phyloP scores from a whole-genome alignment of 108 stramenopile genomes.

The Pseudonitzschia delicatissima region DNA sequence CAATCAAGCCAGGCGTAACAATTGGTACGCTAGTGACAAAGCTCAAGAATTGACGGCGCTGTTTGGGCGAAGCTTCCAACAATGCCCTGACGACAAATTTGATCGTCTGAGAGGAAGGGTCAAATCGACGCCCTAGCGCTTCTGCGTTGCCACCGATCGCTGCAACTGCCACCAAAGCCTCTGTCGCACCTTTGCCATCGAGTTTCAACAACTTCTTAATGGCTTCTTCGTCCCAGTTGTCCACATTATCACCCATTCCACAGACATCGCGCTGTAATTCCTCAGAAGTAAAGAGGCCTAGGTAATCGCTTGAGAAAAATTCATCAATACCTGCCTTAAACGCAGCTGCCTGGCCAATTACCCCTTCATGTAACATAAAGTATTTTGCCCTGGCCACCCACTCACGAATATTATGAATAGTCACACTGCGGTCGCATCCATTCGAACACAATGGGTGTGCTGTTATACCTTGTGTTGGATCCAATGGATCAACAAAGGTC shows the following conservation, averaged over 20 bases:
- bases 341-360: constrained; percentile 37
- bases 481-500: constrained; percentile 53
- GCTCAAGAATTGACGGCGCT: constrained; percentile 45
- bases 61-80: constrained; percentile 39
- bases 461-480: constrained; percentile 37
- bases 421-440: constrained; percentile 29
- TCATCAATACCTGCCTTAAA: constrained; percentile 47
- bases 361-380: constrained; percentile 48
- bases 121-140: constrained; percentile 39
- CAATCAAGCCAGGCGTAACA: constrained; percentile 51
- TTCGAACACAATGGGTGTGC: constrained; percentile 38
- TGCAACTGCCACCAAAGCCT: constrained; percentile 56
- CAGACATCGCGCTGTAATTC: constrained; percentile 54
- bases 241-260: constrained; percentile 47
- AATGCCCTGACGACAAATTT: constrained; percentile 39
- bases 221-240: constrained; percentile 43
- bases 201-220: constrained; percentile 45
- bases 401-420: constrained; percentile 48
- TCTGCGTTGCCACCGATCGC: constrained; percentile 58
- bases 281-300: constrained; percentile 39
- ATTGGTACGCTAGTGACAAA: constrained; percentile 57
- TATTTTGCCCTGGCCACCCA: constrained; percentile 39
- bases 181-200: constrained; percentile 46
- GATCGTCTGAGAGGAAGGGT: constrained; percentile 44
- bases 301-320: constrained; percentile 36